Evolutionary conservation across 75 land plant species (phyloP), one percentile per base, ranked within the genome.

Genomic region (Picea sitchensis): DNA sequence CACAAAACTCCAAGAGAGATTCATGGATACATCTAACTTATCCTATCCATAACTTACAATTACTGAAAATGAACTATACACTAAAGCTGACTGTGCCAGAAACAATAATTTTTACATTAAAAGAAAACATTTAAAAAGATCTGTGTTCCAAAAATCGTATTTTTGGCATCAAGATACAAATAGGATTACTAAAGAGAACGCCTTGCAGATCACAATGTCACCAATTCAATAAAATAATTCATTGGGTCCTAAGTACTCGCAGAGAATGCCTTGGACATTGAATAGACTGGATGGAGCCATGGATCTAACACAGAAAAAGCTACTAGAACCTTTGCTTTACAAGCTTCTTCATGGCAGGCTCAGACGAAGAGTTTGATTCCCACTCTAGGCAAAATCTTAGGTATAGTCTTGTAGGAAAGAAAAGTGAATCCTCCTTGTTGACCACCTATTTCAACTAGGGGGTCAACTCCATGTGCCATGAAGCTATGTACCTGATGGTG

Each of bases 281-380:
- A 67, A 32, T 17, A 67, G 14, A 34, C 13, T 32, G 12, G 36
- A 7, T 18, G 21, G 36, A 67, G 9, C 20, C 36, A 67, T 67
- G 71, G 38, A 67, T 67, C 71, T 47, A 47, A 47, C 54, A 47
- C 54, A 47, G 54, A 34, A 32, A 67, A 32, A 67, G 71, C 71
- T 67, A 34, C 31, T 67, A 32, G 20, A 32, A 15, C 32, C 11
- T 34, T 67, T 34, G 20, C 41, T 32, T 34, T 38, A 32, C 17
- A 14, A 34, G 41, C 41, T 34, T 67, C 44, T 15, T 47, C 9
- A 47, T 7, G 54, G 54, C 7, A 47, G 54, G 54, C 54, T 47
- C 54, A 47, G 1, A 47, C 2, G 11, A 47, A 47, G 11, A 47
- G 54, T 8, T 47, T 34, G 41, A 67, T 38, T 34, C 71, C 71